A percentile compares a stretch with the other conserved stretches of the same genome.
Conservation (phyloP, 176 grass and related monocot species). For the Oryza glumipatula region DNA sequence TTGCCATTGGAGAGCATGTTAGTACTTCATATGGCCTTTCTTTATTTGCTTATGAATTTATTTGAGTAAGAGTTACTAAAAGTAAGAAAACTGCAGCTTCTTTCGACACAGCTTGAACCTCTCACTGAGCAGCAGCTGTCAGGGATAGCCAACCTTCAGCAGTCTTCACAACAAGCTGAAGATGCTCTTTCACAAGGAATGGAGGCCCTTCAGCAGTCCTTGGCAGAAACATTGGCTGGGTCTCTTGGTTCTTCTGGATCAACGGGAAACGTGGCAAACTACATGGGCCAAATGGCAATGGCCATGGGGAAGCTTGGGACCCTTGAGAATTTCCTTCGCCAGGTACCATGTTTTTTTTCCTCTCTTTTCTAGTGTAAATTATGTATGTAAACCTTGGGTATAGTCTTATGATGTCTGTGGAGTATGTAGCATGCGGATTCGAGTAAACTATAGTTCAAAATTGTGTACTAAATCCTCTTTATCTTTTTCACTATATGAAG, state of each 20-base stretch:
- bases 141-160: conserved; percentile 83
- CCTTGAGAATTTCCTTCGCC: conserved; percentile 90
- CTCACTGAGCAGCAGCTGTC: conserved; percentile 88
- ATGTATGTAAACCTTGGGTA: background rate
- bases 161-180: conserved; percentile 93
- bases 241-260: conserved; percentile 81
- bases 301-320: conserved; percentile 99
- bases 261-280: conserved; percentile 93
- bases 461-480: conserved; percentile 9
- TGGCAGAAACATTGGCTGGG: conserved; percentile 93
- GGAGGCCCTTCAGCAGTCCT: conserved; percentile 96
- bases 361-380: conserved; percentile 8
- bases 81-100: conserved; percentile 66
- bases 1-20: background rate
- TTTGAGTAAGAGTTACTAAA: conserved; percentile 15
- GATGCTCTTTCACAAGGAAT: conserved; percentile 99
- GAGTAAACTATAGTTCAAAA: conserved; percentile 15
- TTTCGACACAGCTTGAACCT: conserved; percentile 87
- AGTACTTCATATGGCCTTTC: conserved; percentile 3
- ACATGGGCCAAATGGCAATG: conserved; percentile 99
- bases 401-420: background rate
- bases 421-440: conserved; percentile 9
- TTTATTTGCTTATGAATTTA: conserved; percentile 6
- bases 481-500: conserved; percentile 51
- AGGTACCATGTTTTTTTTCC: conserved; percentile 53